Evolutionary conservation across 495 filamentous ascomycete genomes (phyloP).

Genomic region (Neurospora sp.): DNA sequence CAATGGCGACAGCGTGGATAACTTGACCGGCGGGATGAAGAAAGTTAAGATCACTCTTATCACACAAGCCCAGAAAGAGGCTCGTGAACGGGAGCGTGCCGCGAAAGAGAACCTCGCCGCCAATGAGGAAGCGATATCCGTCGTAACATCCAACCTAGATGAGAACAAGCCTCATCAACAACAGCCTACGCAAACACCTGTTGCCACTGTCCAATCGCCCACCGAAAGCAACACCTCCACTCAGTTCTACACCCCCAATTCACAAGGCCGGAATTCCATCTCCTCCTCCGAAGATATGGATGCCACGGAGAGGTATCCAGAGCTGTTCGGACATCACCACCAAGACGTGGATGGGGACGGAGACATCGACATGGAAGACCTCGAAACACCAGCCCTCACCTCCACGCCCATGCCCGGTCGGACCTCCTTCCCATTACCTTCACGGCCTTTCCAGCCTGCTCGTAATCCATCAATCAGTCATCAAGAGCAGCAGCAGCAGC

Average conservation of each 20-base stretch:
- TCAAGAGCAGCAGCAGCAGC: background rate
- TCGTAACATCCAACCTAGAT: background rate
- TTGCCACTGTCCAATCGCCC: background rate
- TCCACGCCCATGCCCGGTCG: background rate
- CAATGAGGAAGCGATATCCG: slow-evolving; percentile 12
- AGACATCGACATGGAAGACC: background rate
- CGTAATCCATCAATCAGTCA: background rate
- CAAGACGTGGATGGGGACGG: background rate
- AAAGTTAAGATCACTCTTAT: slow-evolving; percentile 69
- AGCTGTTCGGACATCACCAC: background rate
- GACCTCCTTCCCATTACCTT: background rate
- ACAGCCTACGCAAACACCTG: slow-evolving; percentile 4
- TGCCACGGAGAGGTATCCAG: background rate
- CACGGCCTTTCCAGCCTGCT: background rate
- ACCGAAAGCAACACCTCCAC: slow-evolving; percentile 2
- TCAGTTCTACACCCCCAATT: background rate
- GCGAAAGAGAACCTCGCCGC: slow-evolving; percentile 11
- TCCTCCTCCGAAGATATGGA: background rate
- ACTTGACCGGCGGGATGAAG: slow-evolving; percentile 56
- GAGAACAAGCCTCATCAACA: slow-evolving; percentile 3
- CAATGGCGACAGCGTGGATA: slow-evolving; percentile 42
- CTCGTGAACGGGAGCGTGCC: slow-evolving; percentile 25
- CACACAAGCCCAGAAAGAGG: slow-evolving; percentile 60
- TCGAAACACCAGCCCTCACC: background rate
- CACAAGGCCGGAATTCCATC: background rate